phyloP scores from a whole-genome alignment of 805 yeast species.

The Candida palmyrensis region DNA sequence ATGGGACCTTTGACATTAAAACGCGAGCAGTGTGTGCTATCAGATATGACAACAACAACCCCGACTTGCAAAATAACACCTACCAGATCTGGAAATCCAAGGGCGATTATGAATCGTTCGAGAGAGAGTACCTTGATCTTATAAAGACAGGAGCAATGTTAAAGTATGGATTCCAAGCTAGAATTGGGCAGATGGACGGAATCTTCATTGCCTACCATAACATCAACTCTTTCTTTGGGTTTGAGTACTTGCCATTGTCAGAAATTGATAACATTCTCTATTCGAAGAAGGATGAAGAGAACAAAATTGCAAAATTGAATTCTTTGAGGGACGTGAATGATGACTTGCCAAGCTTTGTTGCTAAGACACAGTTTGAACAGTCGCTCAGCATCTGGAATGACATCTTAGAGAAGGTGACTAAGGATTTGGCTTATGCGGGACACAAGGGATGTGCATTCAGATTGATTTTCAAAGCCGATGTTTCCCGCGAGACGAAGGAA shows the following conservation, averaged over 20 bases:
- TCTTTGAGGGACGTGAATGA: conserved; percentile 24
- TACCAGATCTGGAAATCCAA: conserved; percentile 59
- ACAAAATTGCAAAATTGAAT: conserved; percentile 10
- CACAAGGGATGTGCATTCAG: conserved; percentile 19
- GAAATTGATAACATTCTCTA: conserved; percentile 55
- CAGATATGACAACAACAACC: conserved; percentile 67
- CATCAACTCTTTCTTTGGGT: conserved; percentile 75
- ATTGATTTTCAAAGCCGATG: conserved; percentile 16
- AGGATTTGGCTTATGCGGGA: conserved; percentile 18
- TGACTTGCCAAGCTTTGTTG: conserved; percentile 44
- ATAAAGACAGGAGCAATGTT: conserved; percentile 65
- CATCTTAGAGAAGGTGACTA: conserved; percentile 20
- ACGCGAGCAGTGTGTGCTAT: conserved; percentile 88
- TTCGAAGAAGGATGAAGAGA: conserved; percentile 1
- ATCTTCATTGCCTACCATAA: conserved; percentile 91
- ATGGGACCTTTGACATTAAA: conserved; percentile 88
- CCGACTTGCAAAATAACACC: conserved; percentile 50
- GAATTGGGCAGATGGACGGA: conserved; percentile 97
- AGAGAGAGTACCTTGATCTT: conserved; percentile 73
- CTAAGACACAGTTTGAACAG: conserved; percentile 61
- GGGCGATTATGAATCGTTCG: conserved; percentile 77
- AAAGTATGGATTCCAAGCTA: conserved; percentile 85
- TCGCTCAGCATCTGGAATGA: conserved; percentile 49
- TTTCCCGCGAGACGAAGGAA: conserved; percentile 9
- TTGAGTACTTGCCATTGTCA: conserved; percentile 74